These are phyloP conservation scores for Orbilia blumenaviensis DNA, from an alignment of 2,329 filamentous ascomycete genomes.

Conservation along the genomic window DNA sequence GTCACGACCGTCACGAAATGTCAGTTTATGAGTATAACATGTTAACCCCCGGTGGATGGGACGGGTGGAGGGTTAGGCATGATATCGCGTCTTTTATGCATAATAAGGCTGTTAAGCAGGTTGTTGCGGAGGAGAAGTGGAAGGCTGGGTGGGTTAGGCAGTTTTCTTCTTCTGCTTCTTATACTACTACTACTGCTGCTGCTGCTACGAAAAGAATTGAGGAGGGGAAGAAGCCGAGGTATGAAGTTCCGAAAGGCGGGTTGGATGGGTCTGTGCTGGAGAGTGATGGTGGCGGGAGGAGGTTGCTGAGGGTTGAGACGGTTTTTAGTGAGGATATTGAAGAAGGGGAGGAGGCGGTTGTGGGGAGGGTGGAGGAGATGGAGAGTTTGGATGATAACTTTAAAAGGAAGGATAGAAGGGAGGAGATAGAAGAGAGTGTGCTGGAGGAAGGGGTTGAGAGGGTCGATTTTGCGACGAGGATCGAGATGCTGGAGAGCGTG, in stretches of 20 bases:
- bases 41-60: neutral
- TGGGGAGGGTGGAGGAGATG: neutral
- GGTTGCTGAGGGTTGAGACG: neutral
- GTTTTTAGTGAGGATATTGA: neutral
- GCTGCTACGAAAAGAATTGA: no score
- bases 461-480: neutral
- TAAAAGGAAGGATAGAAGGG: neutral
- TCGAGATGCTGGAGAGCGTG: neutral
- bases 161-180: no score
- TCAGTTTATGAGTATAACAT: neutral
- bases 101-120: neutral
- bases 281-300: neutral
- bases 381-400: neutral
- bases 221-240: neutral
- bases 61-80: neutral
- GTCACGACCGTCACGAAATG: neutral
- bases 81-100: neutral
- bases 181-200: no score
- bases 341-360: neutral
- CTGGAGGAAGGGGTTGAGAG: neutral
- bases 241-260: neutral
- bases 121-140: neutral
- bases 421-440: neutral
- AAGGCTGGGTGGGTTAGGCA: neutral
- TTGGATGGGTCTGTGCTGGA: neutral